Percentiles rank a stretch among this genome's conserved stretches.
Conservation (phyloP, 768 basidiomycete species). For the Mycena filopes region DNA sequence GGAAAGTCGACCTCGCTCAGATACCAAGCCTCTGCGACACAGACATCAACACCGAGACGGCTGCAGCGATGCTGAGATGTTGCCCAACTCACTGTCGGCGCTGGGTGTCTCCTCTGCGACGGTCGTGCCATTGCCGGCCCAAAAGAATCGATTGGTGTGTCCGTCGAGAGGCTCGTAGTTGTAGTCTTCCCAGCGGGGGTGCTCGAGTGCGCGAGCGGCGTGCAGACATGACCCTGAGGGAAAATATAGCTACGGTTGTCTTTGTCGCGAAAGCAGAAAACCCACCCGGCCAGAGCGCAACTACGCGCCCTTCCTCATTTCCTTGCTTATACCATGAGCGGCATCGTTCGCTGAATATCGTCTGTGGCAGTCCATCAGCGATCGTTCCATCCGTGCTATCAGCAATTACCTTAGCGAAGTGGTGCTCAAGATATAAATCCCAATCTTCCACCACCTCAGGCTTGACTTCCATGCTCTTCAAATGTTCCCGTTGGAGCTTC, state of each 20-base stretch:
- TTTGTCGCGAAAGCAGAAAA: background rate
- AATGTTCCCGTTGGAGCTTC: slow-evolving; percentile 71
- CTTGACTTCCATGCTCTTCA: slow-evolving; percentile 72
- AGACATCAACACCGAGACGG: slow-evolving; percentile 13
- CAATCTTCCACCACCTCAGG: slow-evolving; percentile 69
- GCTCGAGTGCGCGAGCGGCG: slow-evolving; percentile 55
- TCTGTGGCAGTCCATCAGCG: slow-evolving; percentile 45
- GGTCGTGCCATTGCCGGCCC: slow-evolving; percentile 72
- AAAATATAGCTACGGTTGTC: background rate
- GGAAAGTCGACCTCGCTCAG: slow-evolving; percentile 58
- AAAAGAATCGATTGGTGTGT: slow-evolving; percentile 61
- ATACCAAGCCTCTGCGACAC: slow-evolving; percentile 58
- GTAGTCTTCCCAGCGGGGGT: slow-evolving; percentile 76
- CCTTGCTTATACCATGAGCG: slow-evolving; percentile 74
- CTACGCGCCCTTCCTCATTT: slow-evolving; percentile 65
- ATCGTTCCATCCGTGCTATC: too few relatives aligned
- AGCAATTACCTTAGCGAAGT: slow-evolving; percentile 41
- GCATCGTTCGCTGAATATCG: slow-evolving; percentile 68
- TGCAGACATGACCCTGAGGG: slow-evolving; percentile 63
- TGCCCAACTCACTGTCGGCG: slow-evolving; percentile 45
- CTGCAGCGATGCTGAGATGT: background rate
- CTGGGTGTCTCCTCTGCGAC: slow-evolving; percentile 56
- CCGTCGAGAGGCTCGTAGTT: slow-evolving; percentile 59
- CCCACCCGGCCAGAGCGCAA: slow-evolving; percentile 70
- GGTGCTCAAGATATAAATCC: slow-evolving; percentile 62